Evolutionary conservation across 805 yeast species (phyloP).

Genomic region (Wickerhamiella kazuoi): DNA sequence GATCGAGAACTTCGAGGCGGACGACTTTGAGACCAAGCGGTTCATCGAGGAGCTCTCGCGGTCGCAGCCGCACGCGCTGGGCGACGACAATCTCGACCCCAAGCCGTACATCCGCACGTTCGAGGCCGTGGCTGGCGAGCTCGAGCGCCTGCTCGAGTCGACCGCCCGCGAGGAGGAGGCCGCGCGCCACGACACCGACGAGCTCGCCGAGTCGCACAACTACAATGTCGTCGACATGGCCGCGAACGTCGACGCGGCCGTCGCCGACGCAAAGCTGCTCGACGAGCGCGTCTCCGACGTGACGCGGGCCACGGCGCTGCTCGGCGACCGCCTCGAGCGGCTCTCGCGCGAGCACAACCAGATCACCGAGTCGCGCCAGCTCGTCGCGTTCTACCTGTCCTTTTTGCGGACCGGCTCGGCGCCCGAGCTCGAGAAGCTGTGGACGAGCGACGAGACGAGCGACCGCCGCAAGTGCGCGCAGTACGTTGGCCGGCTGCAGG

Average conservation of each 20-base stretch:
- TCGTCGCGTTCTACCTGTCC: slow-evolving; percentile 60
- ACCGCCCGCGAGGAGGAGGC: slow-evolving; percentile 32
- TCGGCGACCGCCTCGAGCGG: slow-evolving; percentile 18
- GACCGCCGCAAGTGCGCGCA: slow-evolving; percentile 54
- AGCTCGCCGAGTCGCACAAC: slow-evolving; percentile 49
- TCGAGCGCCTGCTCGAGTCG: slow-evolving; percentile 42
- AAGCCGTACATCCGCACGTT: slow-evolving; percentile 89
- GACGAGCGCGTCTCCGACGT: slow-evolving; percentile 19
- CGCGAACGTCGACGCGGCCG: slow-evolving; percentile 26
- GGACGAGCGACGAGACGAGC: slow-evolving; percentile 30
- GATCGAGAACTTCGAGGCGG: slow-evolving; percentile 18
- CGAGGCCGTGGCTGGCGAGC: slow-evolving; percentile 63
- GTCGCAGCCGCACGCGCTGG: slow-evolving; percentile 31
- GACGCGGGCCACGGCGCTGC: slow-evolving; percentile 16
- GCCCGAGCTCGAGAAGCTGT: slow-evolving; percentile 37
- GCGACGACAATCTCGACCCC: slow-evolving; percentile 43
- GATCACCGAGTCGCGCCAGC: slow-evolving; percentile 50
- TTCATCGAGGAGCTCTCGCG: slow-evolving; percentile 65
- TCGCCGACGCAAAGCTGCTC: slow-evolving; percentile 21
- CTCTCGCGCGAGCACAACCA: slow-evolving; percentile 52
- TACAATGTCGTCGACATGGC: slow-evolving; percentile 42
- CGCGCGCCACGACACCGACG: slow-evolving; percentile 40
- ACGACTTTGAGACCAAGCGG: slow-evolving; percentile 45
- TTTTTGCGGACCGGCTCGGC: slow-evolving; percentile 44
- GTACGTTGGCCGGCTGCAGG: slow-evolving; percentile 44